A percentile compares a stretch with the other conserved stretches of the same genome.
phyloP scores from a whole-genome alignment of 2,329 filamentous ascomycete genomes.

The Aureobasidium leucospermi region DNA sequence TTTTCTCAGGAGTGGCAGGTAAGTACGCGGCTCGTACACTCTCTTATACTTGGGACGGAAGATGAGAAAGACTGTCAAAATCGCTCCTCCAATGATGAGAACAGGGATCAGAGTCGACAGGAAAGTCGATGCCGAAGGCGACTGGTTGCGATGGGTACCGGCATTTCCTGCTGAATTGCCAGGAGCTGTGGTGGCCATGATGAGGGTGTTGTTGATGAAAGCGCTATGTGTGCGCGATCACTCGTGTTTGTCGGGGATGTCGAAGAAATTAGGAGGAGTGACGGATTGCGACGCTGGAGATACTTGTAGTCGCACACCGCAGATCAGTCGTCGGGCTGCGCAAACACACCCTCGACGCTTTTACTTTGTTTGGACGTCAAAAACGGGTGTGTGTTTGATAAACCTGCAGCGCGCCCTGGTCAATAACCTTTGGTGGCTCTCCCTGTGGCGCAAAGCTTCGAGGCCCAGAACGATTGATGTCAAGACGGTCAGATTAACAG shows the following conservation, averaged over 20 bases:
- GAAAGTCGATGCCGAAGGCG: slow-evolving; percentile 26
- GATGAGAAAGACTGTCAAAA: slow-evolving; percentile 31
- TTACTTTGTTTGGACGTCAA: slow-evolving; percentile 2
- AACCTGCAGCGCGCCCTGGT: background rate
- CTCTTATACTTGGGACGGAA: slow-evolving; percentile 37
- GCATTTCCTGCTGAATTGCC: background rate
- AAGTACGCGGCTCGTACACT: slow-evolving; percentile 39
- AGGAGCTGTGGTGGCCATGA: background rate
- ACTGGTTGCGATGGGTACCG: slow-evolving; percentile 19
- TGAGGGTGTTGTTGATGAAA: background rate
- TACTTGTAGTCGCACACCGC: slow-evolving; percentile 8
- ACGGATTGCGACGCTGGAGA: background rate
- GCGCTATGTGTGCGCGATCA: background rate
- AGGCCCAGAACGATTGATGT: background rate
- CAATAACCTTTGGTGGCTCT: slow-evolving; percentile 7
- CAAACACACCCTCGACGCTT: slow-evolving; percentile 7
- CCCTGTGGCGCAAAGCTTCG: slow-evolving; percentile 7
- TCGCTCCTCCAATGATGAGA: slow-evolving; percentile 26
- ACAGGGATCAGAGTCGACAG: slow-evolving; percentile 31
- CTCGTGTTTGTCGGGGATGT: background rate
- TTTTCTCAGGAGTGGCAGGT: slow-evolving; percentile 34
- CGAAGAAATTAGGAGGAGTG: background rate
- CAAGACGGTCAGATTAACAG: background rate
- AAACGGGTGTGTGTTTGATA: slow-evolving; percentile 7
- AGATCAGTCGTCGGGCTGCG: slow-evolving; percentile 4